phyloP scores from a whole-genome alignment of 2,329 filamentous ascomycete species.

The Myriosclerotinia curreyana region DNA sequence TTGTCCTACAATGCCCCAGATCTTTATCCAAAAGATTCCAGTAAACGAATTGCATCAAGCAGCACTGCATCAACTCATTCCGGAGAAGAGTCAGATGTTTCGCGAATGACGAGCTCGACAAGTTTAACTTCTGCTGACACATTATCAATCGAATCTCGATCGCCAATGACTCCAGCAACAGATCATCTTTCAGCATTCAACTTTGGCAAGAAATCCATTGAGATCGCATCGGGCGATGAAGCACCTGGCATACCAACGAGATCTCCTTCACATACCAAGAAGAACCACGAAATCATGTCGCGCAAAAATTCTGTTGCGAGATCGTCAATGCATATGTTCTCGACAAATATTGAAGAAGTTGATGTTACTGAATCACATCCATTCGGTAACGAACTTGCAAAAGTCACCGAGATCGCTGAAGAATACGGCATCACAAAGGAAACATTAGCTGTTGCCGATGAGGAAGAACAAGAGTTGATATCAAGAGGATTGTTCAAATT shows the following conservation, averaged over 20 bases:
- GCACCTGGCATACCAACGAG: constrained; percentile 72
- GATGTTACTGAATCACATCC: constrained; percentile 57
- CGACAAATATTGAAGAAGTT: constrained; percentile 30
- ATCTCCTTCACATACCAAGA: constrained; percentile 84
- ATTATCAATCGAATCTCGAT: constrained; percentile 43
- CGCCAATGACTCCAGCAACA: constrained; percentile 47
- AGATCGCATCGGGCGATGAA: constrained; percentile 40
- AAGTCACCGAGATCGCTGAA: constrained; percentile 90
- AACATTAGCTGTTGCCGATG: constrained; percentile 59
- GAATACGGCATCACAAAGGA: constrained; percentile 67
- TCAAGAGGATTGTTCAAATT: constrained; percentile 70
- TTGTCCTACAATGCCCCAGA: constrained; percentile 93
- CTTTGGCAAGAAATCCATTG: constrained; percentile 46
- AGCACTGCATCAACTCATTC: constrained; percentile 40
- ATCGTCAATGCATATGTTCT: constrained; percentile 45
- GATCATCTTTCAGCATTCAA: constrained; percentile 65
- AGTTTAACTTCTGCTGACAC: constrained; percentile 47
- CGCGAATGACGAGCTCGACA: constrained; percentile 45
- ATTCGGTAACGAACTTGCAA: constrained; percentile 84
- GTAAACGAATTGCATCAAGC: constrained; percentile 15
- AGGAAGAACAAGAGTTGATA: constrained; percentile 69
- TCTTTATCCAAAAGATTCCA: constrained; percentile 47
- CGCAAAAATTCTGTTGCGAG: constrained; percentile 64
- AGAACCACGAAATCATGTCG: constrained; percentile 72
- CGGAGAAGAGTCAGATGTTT: constrained; percentile 70